phyloP scores from a whole-genome alignment of 768 basidiomycete genomes.

The Boletus huronensis region DNA sequence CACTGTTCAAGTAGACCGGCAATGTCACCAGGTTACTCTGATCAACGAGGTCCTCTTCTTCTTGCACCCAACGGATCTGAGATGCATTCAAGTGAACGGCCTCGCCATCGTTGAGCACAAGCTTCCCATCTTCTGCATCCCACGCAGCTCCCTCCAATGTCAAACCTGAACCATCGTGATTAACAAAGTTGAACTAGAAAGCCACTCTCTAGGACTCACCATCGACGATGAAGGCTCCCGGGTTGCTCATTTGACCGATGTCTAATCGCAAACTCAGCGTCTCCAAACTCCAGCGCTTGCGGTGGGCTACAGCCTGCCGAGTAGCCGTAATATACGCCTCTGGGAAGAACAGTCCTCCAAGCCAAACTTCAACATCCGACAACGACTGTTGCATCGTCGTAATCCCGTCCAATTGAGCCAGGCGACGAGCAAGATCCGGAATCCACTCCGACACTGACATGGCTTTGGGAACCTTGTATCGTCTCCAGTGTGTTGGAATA shows the following conservation, averaged over 20 bases:
- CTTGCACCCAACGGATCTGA: conserved; percentile 84
- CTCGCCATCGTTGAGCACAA: conserved; percentile 84
- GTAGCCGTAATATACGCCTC: conserved; percentile 96
- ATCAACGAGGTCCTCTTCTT: conserved; percentile 34
- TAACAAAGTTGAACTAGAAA: conserved; percentile 1
- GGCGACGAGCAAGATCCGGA: conserved; percentile 70
- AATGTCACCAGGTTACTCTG: conserved; percentile 59
- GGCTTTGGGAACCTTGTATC: conserved; percentile 81
- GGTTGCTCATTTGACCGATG: conserved; percentile 75
- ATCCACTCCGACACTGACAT: conserved; percentile 88
- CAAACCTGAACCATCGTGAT: conserved; percentile 52
- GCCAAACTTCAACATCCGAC: conserved; percentile 77
- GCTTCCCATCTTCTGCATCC: conserved; percentile 48
- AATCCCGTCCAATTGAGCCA: conserved; percentile 80
- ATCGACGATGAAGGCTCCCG: conserved; percentile 80
- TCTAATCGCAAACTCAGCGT: conserved; percentile 78
- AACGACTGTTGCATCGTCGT: conserved; percentile 50
- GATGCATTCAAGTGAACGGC: conserved; percentile 75
- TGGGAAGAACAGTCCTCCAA: conserved; percentile 94
- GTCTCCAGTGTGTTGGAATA: conserved; percentile 83
- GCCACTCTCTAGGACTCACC: conserved; percentile 49
- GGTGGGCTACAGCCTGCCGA: conserved; percentile 91
- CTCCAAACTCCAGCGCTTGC: conserved; percentile 90
- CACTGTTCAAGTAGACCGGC: conserved; percentile 89
- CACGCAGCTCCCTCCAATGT: conserved; percentile 85